Base-by-base conservation (phyloP, 2,329 filamentous ascomycete genomes). In the Trichoderma sp. region DNA sequence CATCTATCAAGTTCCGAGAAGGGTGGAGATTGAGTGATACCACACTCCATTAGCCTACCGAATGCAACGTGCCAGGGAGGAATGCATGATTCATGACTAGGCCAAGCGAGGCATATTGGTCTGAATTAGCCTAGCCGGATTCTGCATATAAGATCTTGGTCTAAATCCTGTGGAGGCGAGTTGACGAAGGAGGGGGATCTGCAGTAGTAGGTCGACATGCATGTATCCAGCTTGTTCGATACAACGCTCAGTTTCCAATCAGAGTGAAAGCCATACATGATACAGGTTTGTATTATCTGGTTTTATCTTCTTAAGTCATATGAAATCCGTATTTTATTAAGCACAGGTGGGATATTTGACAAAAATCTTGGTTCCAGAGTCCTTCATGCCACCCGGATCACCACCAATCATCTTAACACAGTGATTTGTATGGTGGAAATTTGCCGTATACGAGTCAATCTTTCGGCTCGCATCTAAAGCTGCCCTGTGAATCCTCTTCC, bases 401-500 rank as follows among this genome's bases (percentile, higher is more conserved):
- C 73, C 73, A 4, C 70, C 74, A 59, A 76, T 74, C 73, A 75
- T 73, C 28, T 75, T 61, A 23, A 75, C 74, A 28, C 75, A 75
- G 58, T 76, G 75, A 32, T 70, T 73, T 11, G 74, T 76, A 57
- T 76, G 74, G 36, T 73, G 70, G 8, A 70, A 72, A 36, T 76
- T 73, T 2, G 73, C 74, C 55, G 74, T 76, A 57, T 76, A 75
- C 20, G 74, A 75, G 47, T 75, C 74, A 57, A 76, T 28, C 65
- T 72, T 67, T 53, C 53, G 66, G 4, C 30, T 67, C 50, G 71
- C 71, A 53, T 76, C 73, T 39, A 76, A 47, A 43, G 74, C 36
- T 12, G 72, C 57, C n/a, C 74, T 65, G 58, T 75, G 75, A n/a
- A 76, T 67, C 23, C 74, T 58, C 65, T 76, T 76, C 74, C 74